These are phyloP conservation scores for Inonotus obliquus DNA, from an alignment of 1,284 basidiomycete species.

Conservation along the genomic window DNA sequence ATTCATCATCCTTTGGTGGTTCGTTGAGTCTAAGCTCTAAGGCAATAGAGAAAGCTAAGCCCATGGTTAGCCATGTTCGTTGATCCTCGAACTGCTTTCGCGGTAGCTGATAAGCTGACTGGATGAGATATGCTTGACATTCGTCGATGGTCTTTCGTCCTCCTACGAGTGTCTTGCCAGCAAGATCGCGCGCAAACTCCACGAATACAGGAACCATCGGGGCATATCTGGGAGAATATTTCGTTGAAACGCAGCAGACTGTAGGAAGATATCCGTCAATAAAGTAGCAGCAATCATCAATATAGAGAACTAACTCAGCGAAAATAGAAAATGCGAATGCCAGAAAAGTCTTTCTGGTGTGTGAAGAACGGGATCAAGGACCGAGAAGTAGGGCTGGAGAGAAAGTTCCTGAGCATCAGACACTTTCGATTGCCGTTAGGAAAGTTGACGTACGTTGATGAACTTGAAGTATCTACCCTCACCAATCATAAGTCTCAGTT, in stretches of 20 bases:
- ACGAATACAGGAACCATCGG: conserved; percentile 28
- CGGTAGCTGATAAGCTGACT: conserved; percentile 53
- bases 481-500: not conserved
- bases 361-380: conserved; percentile 51
- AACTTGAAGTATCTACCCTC: conserved; percentile 43
- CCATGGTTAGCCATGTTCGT: conserved; percentile 52
- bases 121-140: conserved; percentile 49
- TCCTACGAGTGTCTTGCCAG: conserved; percentile 45
- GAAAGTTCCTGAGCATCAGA: not conserved
- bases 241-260: conserved; percentile 52
- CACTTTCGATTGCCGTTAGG: not conserved
- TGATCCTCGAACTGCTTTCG: conserved; percentile 54
- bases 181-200: conserved; percentile 49
- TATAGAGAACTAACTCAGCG: conserved; percentile 42
- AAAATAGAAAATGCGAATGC: conserved; percentile 53
- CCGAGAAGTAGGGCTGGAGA: conserved; percentile 48
- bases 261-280: not conserved
- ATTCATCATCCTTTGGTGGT: conserved; percentile 33
- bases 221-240: conserved; percentile 7
- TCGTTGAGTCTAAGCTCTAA: conserved; percentile 46
- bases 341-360: conserved; percentile 46
- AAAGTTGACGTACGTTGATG: conserved; percentile 39
- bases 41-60: conserved; percentile 54
- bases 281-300: not conserved
- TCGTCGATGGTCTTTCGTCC: conserved; percentile 47